phyloP scores from a whole-genome alignment of 352 stramenopile species.

The Thalassiosira hispida region DNA sequence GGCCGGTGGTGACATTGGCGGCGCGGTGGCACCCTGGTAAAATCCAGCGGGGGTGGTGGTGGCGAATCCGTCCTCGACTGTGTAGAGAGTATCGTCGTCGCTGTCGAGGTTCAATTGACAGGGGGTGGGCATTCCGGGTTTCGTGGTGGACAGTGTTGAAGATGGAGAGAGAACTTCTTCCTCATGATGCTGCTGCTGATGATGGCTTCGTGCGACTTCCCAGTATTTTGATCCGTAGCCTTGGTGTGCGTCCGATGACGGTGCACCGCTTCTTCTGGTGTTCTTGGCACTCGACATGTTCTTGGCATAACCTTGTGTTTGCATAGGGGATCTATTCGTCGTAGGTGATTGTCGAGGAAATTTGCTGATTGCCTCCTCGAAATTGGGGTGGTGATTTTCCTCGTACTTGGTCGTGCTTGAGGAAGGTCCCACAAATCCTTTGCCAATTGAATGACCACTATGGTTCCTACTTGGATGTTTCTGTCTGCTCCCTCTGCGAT shows the following conservation, averaged over 20 bases:
- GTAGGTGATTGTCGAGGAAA: conserved; percentile 12
- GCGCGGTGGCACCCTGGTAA: conserved; percentile 47
- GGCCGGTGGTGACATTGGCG: conserved; percentile 42
- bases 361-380: conserved; percentile 26
- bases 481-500: conserved; percentile 4
- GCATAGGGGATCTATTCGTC: conserved; percentile 11
- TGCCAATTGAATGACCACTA: neutral
- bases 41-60: conserved; percentile 17
- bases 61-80: conserved; percentile 1
- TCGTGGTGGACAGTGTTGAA: conserved; percentile 47
- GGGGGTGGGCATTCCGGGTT: conserved; percentile 50
- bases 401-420: conserved; percentile 15
- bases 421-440: neutral
- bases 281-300: conserved; percentile 4
- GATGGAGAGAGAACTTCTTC: conserved; percentile 43
- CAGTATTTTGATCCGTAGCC: conserved; percentile 5
- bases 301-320: conserved; percentile 4
- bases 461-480: conserved; percentile 22
- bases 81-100: conserved; percentile 25
- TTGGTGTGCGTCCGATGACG: conserved; percentile 1
- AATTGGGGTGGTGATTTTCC: conserved; percentile 49
- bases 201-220: conserved; percentile 2
- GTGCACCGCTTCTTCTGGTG: neutral
- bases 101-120: conserved; percentile 46
- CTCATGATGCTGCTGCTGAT: conserved; percentile 12